phyloP scores from a whole-genome alignment of 2,329 filamentous ascomycete species.

The Aciculosporium take region DNA sequence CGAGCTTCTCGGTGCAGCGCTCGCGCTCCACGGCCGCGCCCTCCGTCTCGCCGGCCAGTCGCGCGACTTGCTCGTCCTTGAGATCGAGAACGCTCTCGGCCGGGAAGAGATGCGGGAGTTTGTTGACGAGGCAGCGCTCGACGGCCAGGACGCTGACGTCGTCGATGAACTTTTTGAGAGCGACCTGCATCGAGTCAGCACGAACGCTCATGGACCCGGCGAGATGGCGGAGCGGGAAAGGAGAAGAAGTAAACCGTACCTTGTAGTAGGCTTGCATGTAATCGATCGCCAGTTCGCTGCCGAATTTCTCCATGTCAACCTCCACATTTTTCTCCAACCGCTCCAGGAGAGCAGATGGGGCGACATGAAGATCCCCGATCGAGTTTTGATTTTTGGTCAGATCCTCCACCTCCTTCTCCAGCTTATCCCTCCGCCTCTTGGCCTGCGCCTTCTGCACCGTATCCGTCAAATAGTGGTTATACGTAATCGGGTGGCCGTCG shows the following conservation, averaged over 20 bases:
- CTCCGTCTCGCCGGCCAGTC: background rate
- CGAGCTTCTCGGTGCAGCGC: constrained; percentile 2
- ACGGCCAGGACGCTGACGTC: constrained; percentile 14
- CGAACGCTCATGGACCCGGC: fast-evolving
- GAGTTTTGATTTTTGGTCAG: no score
- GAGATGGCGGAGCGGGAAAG: no score
- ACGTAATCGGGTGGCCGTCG: constrained; percentile 34
- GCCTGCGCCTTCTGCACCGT: constrained; percentile 18
- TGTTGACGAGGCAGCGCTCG: constrained; percentile 10
- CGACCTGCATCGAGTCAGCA: constrained; percentile 8
- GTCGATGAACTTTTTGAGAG: constrained; percentile 11
- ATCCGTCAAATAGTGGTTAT: constrained; percentile 33
- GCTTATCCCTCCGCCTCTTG: constrained; percentile 1
- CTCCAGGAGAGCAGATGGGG: background rate
- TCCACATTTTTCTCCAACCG: background rate
- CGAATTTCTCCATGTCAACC: constrained; percentile 2
- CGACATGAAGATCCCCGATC: no score
- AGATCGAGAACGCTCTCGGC: constrained; percentile 10
- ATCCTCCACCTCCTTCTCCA: background rate
- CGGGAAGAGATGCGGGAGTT: constrained; percentile 10
- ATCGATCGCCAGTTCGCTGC: constrained; percentile 15
- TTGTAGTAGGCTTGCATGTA: constrained; percentile 28
- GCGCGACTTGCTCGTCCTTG: constrained; percentile 5
- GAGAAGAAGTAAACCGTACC: constrained; percentile 9
- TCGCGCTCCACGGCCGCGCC: constrained; percentile 4